Evolutionary conservation across 1,284 basidiomycete genomes (phyloP).

Genomic region (Papiliotrema flavescens): DNA sequence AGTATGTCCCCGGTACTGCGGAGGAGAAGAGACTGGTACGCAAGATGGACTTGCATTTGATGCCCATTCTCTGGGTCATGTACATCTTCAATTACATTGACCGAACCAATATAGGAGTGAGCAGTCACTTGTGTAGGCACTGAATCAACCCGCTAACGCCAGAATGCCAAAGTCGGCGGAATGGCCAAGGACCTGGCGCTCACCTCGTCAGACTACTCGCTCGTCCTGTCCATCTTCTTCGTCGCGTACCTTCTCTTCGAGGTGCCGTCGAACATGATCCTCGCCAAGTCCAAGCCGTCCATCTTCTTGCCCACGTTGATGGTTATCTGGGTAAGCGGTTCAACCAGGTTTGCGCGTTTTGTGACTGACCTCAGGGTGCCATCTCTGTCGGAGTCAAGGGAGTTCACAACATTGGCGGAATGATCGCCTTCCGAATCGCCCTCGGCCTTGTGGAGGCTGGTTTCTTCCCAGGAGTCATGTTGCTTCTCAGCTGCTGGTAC

Average conservation of each 20-base stretch:
- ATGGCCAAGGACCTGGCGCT: conserved; percentile 45
- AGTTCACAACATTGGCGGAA: conserved; percentile 40
- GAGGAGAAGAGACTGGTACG: conserved; percentile 46
- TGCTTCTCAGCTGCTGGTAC: conserved; percentile 43
- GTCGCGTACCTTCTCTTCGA: conserved; percentile 45
- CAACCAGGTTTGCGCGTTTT: no score
- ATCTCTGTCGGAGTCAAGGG: conserved; percentile 44
- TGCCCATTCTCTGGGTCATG: conserved; percentile 48
- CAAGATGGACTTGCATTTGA: conserved; percentile 45
- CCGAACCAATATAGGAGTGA: conserved; percentile 46
- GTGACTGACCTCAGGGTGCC: conserved; percentile 25
- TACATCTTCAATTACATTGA: conserved; percentile 35
- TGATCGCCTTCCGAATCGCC: conserved; percentile 46
- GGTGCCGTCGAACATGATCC: conserved; percentile 47
- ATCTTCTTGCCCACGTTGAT: conserved; percentile 44
- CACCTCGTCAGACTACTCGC: conserved; percentile 37
- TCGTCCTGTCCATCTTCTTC: conserved; percentile 48
- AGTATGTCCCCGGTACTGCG: not conserved
- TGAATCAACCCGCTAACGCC: not conserved
- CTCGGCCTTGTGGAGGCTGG: conserved; percentile 46
- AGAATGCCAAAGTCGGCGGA: conserved; percentile 49
- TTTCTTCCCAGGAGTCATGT: conserved; percentile 41
- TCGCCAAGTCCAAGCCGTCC: conserved; percentile 41
- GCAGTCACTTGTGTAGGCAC: conserved; percentile 4
- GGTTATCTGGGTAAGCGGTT: conserved; percentile 24